phyloP scores from a whole-genome alignment of 2,329 filamentous ascomycete species.

The Trichoderma atrobrunneum region DNA sequence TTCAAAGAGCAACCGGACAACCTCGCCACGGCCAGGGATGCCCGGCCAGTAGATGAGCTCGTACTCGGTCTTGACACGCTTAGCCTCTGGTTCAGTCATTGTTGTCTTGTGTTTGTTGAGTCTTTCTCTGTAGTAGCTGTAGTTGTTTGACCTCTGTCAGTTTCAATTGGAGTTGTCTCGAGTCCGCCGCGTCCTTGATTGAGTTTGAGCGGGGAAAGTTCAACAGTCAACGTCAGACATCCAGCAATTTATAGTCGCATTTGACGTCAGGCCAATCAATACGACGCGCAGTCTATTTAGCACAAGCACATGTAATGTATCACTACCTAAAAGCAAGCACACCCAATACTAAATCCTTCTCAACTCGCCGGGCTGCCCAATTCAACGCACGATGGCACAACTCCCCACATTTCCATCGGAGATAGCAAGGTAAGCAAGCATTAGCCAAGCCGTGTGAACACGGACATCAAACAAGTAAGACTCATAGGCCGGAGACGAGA shows the following conservation, averaged over 20 bases:
- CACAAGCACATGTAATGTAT: neutral
- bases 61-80: constrained; percentile 40
- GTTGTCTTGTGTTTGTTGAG: neutral
- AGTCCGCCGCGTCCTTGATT: neutral
- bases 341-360: neutral
- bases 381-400: neutral
- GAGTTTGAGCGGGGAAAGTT: constrained; percentile 1
- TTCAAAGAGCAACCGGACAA: constrained; percentile 70
- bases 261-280: neutral
- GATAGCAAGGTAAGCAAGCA: neutral
- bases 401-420: neutral
- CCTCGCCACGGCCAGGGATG: constrained; percentile 72
- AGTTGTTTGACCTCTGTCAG: neutral
- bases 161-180: neutral
- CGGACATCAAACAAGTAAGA: neutral
- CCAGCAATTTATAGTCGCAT: neutral
- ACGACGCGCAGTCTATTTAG: neutral
- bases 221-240: neutral
- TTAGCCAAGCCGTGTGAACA: neutral
- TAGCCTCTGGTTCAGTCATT: constrained; percentile 19
- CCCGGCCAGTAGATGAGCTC: constrained; percentile 69
- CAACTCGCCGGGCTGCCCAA: neutral
- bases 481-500: neutral
- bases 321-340: neutral
- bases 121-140: neutral